These are phyloP conservation scores for Melastoma malabathricum DNA, from an alignment of 345 rosid genomes.

Conservation along the genomic window DNA sequence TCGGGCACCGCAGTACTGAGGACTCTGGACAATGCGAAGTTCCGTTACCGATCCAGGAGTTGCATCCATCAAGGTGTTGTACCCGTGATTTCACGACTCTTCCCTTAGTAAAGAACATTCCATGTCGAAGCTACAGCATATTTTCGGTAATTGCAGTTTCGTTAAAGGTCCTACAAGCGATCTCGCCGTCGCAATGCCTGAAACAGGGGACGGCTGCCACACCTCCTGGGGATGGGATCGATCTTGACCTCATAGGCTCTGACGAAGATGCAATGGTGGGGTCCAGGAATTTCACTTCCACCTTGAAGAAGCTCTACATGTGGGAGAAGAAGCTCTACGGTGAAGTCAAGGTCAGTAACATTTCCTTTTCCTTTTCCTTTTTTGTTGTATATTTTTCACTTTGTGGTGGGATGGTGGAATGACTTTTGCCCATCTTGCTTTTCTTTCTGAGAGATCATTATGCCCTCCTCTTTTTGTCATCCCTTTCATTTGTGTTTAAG, in stretches of 20 bases:
- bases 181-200: too few relatives aligned
- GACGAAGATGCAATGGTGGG: conserved; percentile 18
- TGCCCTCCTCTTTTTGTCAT: neutral
- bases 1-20: conserved; percentile 27
- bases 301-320: conserved; percentile 36
- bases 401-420: neutral
- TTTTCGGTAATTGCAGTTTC: too few relatives aligned
- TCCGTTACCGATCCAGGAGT: conserved; percentile 17
- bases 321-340: conserved; percentile 69
- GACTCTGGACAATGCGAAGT: conserved; percentile 28
- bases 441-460: neutral
- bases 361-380: neutral
- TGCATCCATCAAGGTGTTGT: conserved; percentile 18
- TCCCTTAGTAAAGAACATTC: too few relatives aligned
- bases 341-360: conserved; percentile 50
- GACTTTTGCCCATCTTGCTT: neutral
- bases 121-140: too few relatives aligned
- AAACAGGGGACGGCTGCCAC: too few relatives aligned
- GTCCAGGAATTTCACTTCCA: conserved; percentile 37
- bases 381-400: too few relatives aligned
- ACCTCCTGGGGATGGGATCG: too few relatives aligned
- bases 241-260: neutral
- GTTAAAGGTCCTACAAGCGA: too few relatives aligned
- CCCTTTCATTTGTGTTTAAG: neutral
- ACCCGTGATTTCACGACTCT: neutral